Evolutionary conservation across 257 asterid species (phyloP).

Genomic region (Jacaranda mimosifolia): DNA sequence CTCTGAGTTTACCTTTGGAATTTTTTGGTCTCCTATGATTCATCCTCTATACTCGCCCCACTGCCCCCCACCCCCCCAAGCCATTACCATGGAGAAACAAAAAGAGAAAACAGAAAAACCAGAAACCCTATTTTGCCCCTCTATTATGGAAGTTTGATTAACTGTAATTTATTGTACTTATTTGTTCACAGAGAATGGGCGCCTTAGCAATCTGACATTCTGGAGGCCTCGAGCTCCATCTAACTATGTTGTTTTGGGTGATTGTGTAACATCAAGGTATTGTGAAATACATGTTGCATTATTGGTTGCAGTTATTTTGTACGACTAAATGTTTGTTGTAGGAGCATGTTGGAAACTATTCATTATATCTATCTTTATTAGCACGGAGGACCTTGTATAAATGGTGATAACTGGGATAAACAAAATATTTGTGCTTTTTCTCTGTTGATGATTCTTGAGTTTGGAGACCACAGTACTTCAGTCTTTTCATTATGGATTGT

Average conservation of each 20-base stretch:
- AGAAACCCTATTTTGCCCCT: not conserved
- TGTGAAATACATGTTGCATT: slow-evolving; percentile 4
- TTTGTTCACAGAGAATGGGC: slow-evolving; percentile 72
- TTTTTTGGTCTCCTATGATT: slow-evolving; percentile 19
- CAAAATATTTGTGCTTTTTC: not conserved
- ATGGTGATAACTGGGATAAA: not conserved
- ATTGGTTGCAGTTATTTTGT: slow-evolving; percentile 17
- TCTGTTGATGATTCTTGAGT: slow-evolving; percentile 25
- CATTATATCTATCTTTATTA: not conserved
- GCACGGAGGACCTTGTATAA: not conserved
- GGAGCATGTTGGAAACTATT: slow-evolving; percentile 7
- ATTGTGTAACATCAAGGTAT: slow-evolving; percentile 96
- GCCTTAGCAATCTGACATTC: slow-evolving; percentile 85
- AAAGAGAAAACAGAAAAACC: slow-evolving; percentile 4
- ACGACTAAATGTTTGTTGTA: slow-evolving; percentile 17
- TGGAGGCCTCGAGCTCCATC: slow-evolving; percentile 99
- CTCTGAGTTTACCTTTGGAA: slow-evolving; percentile 27
- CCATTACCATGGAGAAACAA: not conserved
- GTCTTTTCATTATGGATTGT: slow-evolving; percentile 13
- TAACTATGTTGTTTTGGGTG: slow-evolving; percentile 93
- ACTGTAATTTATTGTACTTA: slow-evolving; percentile 28
- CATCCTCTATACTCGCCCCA: not conserved
- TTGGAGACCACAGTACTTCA: slow-evolving; percentile 16
- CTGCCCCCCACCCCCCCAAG: not conserved
- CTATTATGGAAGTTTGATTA: slow-evolving; percentile 8